phyloP scores from a whole-genome alignment of 2,329 filamentous ascomycete genomes.

The Hymenoscyphus fructigenus region DNA sequence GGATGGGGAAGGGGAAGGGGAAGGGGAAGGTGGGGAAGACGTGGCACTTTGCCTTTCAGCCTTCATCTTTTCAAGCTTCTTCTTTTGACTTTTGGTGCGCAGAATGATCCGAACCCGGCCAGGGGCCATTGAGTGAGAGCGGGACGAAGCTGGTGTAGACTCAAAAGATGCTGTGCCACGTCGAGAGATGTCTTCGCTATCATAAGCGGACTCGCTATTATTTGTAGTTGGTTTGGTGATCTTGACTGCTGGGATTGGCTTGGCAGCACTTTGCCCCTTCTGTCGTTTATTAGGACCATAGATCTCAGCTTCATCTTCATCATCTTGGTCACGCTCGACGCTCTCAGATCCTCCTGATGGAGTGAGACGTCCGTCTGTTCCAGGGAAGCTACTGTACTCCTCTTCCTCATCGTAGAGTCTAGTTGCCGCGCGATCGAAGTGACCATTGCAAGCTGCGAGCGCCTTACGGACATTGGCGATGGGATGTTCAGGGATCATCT shows the following conservation, averaged over 20 bases:
- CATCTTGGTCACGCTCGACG: constrained; percentile 50
- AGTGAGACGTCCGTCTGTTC: constrained; percentile 29
- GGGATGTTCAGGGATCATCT: constrained; percentile 49
- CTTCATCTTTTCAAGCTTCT: neutral
- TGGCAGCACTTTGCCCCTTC: neutral
- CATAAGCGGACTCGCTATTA: constrained; percentile 4
- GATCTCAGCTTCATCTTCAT: constrained; percentile 44
- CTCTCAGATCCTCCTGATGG: constrained; percentile 45
- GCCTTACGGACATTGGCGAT: constrained; percentile 52
- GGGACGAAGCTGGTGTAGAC: neutral
- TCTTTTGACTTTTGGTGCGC: constrained; percentile 2
- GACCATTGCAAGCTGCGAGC: constrained; percentile 57
- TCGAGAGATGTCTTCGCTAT: constrained; percentile 5
- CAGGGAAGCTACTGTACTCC: constrained; percentile 38
- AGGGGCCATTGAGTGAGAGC: constrained; percentile 1
- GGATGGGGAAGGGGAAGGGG: neutral
- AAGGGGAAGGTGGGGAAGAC: neutral
- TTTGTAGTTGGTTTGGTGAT: constrained; percentile 6
- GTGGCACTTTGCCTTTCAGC: neutral
- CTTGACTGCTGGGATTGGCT: neutral
- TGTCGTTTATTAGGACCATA: constrained; percentile 45
- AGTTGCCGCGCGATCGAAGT: constrained; percentile 52
- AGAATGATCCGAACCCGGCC: constrained; percentile 12
- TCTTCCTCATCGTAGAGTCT: constrained; percentile 49
- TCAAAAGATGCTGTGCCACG: neutral